Evolutionary conservation across 2,329 filamentous ascomycete species (phyloP), one percentile per base, ranked within the genome.

Genomic region (Talaromyces marneffei): DNA sequence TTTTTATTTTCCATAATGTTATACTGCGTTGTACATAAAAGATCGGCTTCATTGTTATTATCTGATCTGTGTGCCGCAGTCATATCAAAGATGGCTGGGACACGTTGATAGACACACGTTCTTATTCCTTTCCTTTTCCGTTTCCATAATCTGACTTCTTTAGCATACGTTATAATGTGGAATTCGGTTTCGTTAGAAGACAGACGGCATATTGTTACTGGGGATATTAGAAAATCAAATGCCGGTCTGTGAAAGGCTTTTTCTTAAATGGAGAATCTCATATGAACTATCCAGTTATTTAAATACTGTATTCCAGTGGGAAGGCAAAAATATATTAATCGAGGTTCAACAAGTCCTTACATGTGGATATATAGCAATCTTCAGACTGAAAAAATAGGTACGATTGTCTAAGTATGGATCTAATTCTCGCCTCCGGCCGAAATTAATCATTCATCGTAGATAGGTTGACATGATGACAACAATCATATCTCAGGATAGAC

Each of bases 401-500:
- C n/a, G n/a, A n/a, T n/a, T n/a, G n/a, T n/a, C n/a, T n/a, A n/a
- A n/a, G n/a, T n/a, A n/a, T n/a, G n/a, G n/a, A n/a, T n/a, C n/a
- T n/a, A n/a, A n/a, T n/a, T n/a, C n/a, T n/a, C n/a, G n/a, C n/a
- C n/a, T n/a, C 14, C 44, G 2, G 40, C 23, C 40, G n/a, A 9
- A 4, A 46, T 46, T 46, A 18, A 3, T 18, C 18, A 42, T n/a
- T 20, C 18, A 16, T 9, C 29, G 9, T 31, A 31, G 27, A 27
- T 33, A 10, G 27, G n/a, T 23, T 31, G 27, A 8, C 29, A 50
- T 16, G 9, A 20, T 52, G 18, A 18, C n/a, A 35, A 52, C 18
- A 29, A 42, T 62, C 69, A 80, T 46, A 80, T 66, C 66, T 78
- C 77, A 3, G 77, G 76, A 63, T 81, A 81, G 50, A 81, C 72